A percentile compares a stretch with the other conserved stretches of the same genome.
These are phyloP conservation scores for Tephrocybe sp. DNA, from an alignment of 768 basidiomycete genomes.

Conservation along the genomic window DNA sequence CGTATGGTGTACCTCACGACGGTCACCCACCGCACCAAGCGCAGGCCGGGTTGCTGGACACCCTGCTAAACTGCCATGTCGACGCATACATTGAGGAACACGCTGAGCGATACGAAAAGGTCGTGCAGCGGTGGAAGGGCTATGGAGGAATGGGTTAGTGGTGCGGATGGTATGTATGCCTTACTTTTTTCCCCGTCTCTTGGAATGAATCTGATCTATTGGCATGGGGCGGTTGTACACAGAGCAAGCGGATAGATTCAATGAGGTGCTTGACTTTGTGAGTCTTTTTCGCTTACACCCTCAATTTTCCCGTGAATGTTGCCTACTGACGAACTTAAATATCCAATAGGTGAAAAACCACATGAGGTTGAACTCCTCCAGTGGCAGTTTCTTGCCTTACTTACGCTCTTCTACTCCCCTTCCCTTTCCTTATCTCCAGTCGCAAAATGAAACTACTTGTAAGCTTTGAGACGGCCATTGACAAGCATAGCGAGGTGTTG, in stretches of 20 bases:
- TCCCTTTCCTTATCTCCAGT: constrained; percentile 21
- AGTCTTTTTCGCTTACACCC: constrained; percentile 21
- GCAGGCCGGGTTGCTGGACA: constrained; percentile 25
- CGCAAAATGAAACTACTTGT: constrained; percentile 47
- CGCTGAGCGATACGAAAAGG: constrained; percentile 40
- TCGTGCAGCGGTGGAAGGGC: constrained; percentile 44
- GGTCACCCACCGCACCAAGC: constrained; percentile 1
- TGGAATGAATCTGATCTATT: no score
- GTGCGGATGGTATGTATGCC: constrained; percentile 41
- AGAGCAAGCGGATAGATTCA: constrained; percentile 43
- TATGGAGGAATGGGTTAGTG: constrained; percentile 57
- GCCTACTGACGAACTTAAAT: background rate
- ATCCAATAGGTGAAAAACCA: constrained; percentile 43
- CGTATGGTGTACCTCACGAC: constrained; percentile 6
- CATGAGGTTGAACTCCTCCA: no score
- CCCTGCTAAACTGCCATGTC: constrained; percentile 40
- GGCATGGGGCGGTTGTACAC: background rate
- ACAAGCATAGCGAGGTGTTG: constrained; percentile 36
- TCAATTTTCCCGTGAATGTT: background rate
- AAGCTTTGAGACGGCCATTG: constrained; percentile 37
- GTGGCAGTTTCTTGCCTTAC: constrained; percentile 19
- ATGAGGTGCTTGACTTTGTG: constrained; percentile 48
- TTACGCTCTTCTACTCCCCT: background rate
- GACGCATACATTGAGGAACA: constrained; percentile 39
- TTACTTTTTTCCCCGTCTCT: background rate